phyloP scores from a whole-genome alignment of 345 rosid species.

The Erodium maritimum region DNA sequence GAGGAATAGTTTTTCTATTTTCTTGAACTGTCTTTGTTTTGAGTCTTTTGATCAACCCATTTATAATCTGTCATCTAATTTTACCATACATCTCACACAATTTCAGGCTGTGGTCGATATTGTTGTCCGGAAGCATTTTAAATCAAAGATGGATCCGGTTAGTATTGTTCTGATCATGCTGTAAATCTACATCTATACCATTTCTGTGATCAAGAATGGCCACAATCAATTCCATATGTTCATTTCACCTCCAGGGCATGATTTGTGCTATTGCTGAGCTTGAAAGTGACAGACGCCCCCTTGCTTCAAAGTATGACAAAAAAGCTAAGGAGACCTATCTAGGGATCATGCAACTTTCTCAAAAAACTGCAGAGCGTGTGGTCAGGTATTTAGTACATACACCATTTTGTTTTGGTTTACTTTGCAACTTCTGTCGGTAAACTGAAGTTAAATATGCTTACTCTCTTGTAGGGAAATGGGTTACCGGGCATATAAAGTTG shows the following conservation, averaged over 20 bases:
- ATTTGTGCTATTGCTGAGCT: slow-evolving; percentile 81
- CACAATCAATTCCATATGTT: background rate
- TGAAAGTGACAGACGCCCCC: slow-evolving; percentile 79
- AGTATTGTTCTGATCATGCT: slow-evolving; percentile 10
- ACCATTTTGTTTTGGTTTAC: slow-evolving; percentile 1
- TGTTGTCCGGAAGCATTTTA: slow-evolving; percentile 56
- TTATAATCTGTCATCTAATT: background rate
- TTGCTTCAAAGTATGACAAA: slow-evolving; percentile 44
- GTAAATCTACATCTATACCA: background rate
- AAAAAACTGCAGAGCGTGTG: slow-evolving; percentile 58
- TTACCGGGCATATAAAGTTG: slow-evolving; percentile 40
- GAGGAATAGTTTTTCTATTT: too few relatives aligned
- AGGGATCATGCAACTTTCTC: slow-evolving; percentile 77
- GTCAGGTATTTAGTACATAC: slow-evolving; percentile 33
- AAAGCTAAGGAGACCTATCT: slow-evolving; percentile 57
- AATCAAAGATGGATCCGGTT: slow-evolving; percentile 53
- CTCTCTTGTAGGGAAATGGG: slow-evolving; percentile 50
- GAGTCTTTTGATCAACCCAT: background rate
- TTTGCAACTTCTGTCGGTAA: background rate
- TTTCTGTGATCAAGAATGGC: background rate
- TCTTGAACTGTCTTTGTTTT: too few relatives aligned
- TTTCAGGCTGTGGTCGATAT: slow-evolving; percentile 89
- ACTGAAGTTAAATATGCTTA: slow-evolving; percentile 9
- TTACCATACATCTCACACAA: slow-evolving; percentile 1
- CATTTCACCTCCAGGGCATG: slow-evolving; percentile 51